phyloP scores from a whole-genome alignment of 306 rosid genomes.

The Delonix regia region DNA sequence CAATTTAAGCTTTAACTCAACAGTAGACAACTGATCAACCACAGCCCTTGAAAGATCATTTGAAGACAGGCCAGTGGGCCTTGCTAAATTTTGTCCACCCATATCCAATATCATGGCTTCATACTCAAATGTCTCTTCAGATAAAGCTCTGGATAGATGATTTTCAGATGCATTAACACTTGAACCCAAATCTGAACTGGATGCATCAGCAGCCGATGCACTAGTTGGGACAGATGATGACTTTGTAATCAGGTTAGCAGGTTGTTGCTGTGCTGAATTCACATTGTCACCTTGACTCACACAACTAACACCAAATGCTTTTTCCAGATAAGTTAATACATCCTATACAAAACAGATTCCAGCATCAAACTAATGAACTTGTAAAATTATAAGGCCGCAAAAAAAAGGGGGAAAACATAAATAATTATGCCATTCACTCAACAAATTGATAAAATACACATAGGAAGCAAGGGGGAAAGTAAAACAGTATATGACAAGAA shows the following conservation, averaged over 20 bases:
- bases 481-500: slow-evolving; percentile 10
- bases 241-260: slow-evolving; percentile 61
- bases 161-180: slow-evolving; percentile 67
- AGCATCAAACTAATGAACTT: slow-evolving; percentile 37
- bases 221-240: slow-evolving; percentile 61
- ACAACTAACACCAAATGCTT: slow-evolving; percentile 75
- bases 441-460: not conserved
- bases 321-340: slow-evolving; percentile 83
- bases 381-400: slow-evolving; percentile 34
- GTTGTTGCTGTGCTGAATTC: slow-evolving; percentile 57
- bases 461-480: not conserved
- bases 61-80: slow-evolving; percentile 66
- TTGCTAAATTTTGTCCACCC: slow-evolving; percentile 64
- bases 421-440: slow-evolving; percentile 14
- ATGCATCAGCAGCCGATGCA: slow-evolving; percentile 62
- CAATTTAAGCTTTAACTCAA: slow-evolving; percentile 86
- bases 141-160: slow-evolving; percentile 63
- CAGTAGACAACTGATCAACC: slow-evolving; percentile 69
- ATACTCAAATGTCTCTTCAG: slow-evolving; percentile 84
- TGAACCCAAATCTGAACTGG: slow-evolving; percentile 71
- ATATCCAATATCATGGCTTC: slow-evolving; percentile 73
- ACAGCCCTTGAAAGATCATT: slow-evolving; percentile 70
- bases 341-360: slow-evolving; percentile 62
- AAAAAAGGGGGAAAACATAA: not conserved
- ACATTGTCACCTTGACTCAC: slow-evolving; percentile 72